phyloP scores from a whole-genome alignment of 306 rosid genomes.

The Dryas octopetala region DNA sequence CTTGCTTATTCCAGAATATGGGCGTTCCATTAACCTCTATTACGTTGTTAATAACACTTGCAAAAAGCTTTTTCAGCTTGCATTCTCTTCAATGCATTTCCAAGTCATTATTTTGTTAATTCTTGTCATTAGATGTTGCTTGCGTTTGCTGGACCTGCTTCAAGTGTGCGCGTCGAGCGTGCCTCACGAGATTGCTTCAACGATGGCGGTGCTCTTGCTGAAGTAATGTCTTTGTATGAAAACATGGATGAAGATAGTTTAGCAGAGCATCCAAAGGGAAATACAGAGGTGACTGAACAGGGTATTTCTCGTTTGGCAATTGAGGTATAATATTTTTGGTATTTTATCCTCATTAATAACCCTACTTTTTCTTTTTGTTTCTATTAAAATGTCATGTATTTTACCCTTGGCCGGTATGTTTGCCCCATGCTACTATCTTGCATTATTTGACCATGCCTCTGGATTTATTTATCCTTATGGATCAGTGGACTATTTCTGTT shows the following conservation, averaged over 20 bases:
- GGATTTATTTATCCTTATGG: constrained; percentile 10
- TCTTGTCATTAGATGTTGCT: constrained; percentile 56
- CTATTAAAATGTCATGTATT: not conserved
- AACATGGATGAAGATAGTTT: constrained; percentile 38
- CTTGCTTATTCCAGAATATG: not conserved
- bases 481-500: not conserved
- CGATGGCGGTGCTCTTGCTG: constrained; percentile 83
- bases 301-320: constrained; percentile 45
- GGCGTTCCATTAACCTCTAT: not conserved
- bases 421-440: not conserved
- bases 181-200: constrained; percentile 61
- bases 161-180: constrained; percentile 78
- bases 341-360: constrained; percentile 15
- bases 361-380: constrained; percentile 17
- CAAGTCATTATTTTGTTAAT: constrained; percentile 3
- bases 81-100: not conserved
- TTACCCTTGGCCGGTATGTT: not conserved
- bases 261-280: constrained; percentile 35
- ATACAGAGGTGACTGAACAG: constrained; percentile 35
- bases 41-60: not conserved
- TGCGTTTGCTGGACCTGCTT: constrained; percentile 90
- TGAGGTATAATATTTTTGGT: constrained; percentile 46
- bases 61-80: not conserved
- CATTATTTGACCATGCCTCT: not conserved
- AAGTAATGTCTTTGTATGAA: constrained; percentile 69